Evolutionary conservation across 192 early-diverging fungal genomes (phyloP), one percentile per base, ranked within the genome.

Genomic region (Spinellus fusiger): DNA sequence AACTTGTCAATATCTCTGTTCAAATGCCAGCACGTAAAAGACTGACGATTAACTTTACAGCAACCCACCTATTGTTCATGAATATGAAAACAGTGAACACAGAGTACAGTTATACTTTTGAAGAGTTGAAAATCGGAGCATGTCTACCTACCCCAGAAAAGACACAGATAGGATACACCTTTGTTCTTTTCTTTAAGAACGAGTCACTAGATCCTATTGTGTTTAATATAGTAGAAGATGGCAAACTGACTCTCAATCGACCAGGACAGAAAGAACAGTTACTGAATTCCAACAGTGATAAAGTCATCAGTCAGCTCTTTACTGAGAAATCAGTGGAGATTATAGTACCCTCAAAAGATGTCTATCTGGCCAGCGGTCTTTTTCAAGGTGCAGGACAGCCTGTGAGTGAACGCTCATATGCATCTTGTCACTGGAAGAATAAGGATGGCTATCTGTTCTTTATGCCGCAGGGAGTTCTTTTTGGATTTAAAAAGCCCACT

Each of bases 401-500:
- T 16, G 58, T 49, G 5, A 15, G 8, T 4, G 40, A 46, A 1
- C 44, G 58, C 25, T 5, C 25, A 1, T 49, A 61, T 12, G 70
- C 67, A 20, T 64, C 48, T 15, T 55, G 64, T 5, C 70, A 70
- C 46, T 49, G 61, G 28, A 70, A 67, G 32, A 68, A 61, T 12
- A 70, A 70, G n/a, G 62, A 70, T 50, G 71, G 76, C 9, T 57
- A 49, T 12, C 52, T 79, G 0, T 81, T 63, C 51, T 76, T 78
- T 29, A 28, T 82, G 15, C 57, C 73, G 9, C 32, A 49, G 1
- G 80, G 80, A 20, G 57, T 82, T 16, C 62, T 82, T 23, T 82
- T 74, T 58, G 80, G 80, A 1, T 76, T 82, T 51, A 80, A 76
- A 59, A 81, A 79, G 34, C 80, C 80, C 4, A 65, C 75, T 26